phyloP scores from a whole-genome alignment of 805 yeast species.

The Candida rishiriensis region DNA sequence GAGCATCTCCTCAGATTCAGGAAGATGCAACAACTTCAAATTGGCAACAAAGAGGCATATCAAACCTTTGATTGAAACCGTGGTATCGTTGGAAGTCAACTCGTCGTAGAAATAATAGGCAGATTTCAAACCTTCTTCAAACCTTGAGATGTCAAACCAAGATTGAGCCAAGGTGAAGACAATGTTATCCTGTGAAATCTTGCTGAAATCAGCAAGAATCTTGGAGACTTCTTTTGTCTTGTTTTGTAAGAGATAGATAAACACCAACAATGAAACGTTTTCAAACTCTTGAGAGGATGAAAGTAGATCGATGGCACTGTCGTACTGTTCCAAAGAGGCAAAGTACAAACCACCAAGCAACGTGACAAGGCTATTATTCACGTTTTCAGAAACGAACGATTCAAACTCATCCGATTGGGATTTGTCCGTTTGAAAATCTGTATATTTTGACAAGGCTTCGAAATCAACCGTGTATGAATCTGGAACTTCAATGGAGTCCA shows the following conservation, averaged over 20 bases:
- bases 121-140: constrained; percentile 41
- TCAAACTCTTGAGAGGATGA: constrained; percentile 35
- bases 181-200: constrained; percentile 65
- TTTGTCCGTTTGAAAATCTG: constrained; percentile 7
- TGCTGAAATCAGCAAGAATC: constrained; percentile 39
- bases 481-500: constrained; percentile 7
- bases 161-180: constrained; percentile 77
- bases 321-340: constrained; percentile 34
- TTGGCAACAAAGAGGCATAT: constrained; percentile 69
- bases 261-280: constrained; percentile 34
- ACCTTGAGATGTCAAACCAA: constrained; percentile 44
- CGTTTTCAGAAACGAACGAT: constrained; percentile 16
- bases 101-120: constrained; percentile 76
- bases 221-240: constrained; percentile 42
- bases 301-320: constrained; percentile 37
- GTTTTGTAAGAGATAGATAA: constrained; percentile 36
- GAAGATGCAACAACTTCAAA: constrained; percentile 70
- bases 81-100: constrained; percentile 52
- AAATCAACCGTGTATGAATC: constrained; percentile 12
- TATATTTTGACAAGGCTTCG: constrained; percentile 11
- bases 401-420: constrained; percentile 18
- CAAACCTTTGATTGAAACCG: constrained; percentile 42
- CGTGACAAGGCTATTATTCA: constrained; percentile 7
- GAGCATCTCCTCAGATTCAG: constrained; percentile 73
- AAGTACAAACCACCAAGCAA: constrained; percentile 16